These are phyloP conservation scores for Wickerhamomyces sydowiorum DNA, from an alignment of 805 yeast genomes.

Conservation along the genomic window DNA sequence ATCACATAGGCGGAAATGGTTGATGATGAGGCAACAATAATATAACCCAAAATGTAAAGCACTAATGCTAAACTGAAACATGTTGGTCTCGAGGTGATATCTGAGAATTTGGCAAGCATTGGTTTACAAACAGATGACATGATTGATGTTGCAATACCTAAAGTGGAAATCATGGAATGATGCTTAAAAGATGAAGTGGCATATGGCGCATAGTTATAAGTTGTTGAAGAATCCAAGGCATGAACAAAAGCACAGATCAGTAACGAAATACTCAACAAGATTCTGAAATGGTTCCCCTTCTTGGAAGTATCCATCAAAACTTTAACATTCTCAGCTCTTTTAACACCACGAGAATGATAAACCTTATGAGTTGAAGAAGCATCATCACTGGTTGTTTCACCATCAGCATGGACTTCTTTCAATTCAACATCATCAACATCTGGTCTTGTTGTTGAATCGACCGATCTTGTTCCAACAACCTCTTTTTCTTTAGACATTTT, in stretches of 20 bases:
- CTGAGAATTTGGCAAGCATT: constrained; percentile 32
- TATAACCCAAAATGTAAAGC: constrained; percentile 27
- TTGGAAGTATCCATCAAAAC: not conserved
- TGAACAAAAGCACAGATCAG: constrained; percentile 1
- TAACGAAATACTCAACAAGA: not conserved
- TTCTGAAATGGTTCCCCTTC: not conserved
- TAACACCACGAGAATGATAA: not conserved
- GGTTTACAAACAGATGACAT: constrained; percentile 32
- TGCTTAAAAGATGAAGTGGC: constrained; percentile 31
- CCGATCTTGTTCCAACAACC: too few species aligned
- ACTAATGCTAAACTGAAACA: constrained; percentile 26
- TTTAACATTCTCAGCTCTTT: not conserved
- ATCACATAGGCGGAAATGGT: constrained; percentile 27
- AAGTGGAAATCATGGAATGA: constrained; percentile 31
- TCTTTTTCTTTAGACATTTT: too few species aligned
- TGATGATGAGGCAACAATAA: constrained; percentile 29
- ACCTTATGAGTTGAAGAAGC: not conserved
- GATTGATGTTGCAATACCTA: constrained; percentile 30
- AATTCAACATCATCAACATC: too few species aligned
- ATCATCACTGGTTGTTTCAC: not conserved
- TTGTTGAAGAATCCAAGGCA: constrained; percentile 25
- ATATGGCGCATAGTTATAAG: constrained; percentile 26
- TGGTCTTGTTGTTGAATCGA: not conserved
- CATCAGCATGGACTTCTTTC: too few species aligned
- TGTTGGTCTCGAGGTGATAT: constrained; percentile 30